Evolutionary conservation across 306 rosid genomes (phyloP).

Genomic region (Lathyrus sativus): DNA sequence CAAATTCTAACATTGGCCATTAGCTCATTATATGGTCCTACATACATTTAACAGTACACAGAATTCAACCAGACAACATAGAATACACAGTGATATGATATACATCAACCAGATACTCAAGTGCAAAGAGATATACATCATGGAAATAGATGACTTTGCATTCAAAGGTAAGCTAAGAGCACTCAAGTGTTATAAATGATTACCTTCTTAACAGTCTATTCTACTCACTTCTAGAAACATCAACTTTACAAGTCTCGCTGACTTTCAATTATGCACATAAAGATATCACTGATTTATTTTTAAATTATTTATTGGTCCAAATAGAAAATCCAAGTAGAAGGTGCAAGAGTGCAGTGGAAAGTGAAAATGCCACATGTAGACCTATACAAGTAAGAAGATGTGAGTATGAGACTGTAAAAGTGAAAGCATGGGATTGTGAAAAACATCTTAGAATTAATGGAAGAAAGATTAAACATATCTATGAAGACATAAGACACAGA

Average conservation of each 20-base stretch:
- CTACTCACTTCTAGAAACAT: constrained; percentile 9
- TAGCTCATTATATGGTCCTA: not conserved
- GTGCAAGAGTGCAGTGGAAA: not conserved
- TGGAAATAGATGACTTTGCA: constrained; percentile 24
- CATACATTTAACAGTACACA: constrained; percentile 26
- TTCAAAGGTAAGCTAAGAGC: constrained; percentile 14
- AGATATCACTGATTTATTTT: not conserved
- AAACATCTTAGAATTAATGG: constrained; percentile 10
- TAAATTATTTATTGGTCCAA: too few relatives aligned
- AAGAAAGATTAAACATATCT: constrained; percentile 7
- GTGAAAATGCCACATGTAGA: constrained; percentile 6
- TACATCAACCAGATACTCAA: constrained; percentile 29
- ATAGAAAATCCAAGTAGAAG: not conserved
- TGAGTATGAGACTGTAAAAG: not conserved
- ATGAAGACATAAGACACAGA: not conserved
- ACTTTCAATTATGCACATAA: constrained; percentile 1
- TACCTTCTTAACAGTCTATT: not conserved
- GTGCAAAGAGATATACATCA: not conserved
- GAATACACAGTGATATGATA: constrained; percentile 7
- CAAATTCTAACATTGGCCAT: constrained; percentile 9
- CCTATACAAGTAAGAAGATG: not conserved
- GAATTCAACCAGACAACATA: constrained; percentile 16
- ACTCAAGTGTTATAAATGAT: constrained; percentile 10
- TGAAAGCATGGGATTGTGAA: not conserved
- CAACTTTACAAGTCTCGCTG: not conserved